A percentile compares a stretch with the other conserved stretches of the same genome.
Conservation (phyloP, 2,329 filamentous ascomycete genomes). For the Ophiostoma novo-ulmi region DNA sequence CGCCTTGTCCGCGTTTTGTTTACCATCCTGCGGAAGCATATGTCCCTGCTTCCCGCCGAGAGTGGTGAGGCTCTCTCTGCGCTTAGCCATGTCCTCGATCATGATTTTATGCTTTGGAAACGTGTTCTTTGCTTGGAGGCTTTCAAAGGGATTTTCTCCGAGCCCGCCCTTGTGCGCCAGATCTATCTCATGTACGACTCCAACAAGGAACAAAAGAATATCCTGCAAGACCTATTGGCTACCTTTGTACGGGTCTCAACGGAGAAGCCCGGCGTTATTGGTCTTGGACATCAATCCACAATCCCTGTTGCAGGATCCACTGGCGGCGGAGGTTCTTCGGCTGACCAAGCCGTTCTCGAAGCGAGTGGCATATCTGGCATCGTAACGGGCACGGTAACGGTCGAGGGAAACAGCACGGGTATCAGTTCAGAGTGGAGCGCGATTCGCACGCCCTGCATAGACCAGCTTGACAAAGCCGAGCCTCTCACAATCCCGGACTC, state of each 20-base stretch:
- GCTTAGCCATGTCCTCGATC: constrained; percentile 80
- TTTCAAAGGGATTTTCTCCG: constrained; percentile 77
- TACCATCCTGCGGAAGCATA: constrained; percentile 71
- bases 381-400: constrained; percentile 66
- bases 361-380: constrained; percentile 82
- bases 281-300: constrained; percentile 81
- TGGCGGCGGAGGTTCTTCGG: constrained; percentile 51
- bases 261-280: constrained; percentile 84
- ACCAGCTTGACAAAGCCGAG: constrained; percentile 89
- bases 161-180: constrained; percentile 69
- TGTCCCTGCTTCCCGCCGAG: constrained; percentile 68
- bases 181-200: constrained; percentile 79
- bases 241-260: constrained; percentile 89
- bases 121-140: constrained; percentile 86
- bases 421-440: constrained; percentile 91
- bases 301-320: constrained; percentile 61
- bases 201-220: constrained; percentile 63
- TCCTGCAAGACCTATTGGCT: constrained; percentile 77
- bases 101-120: constrained; percentile 81
- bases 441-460: constrained; percentile 80
- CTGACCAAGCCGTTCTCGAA: constrained; percentile 84
- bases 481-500: constrained; percentile 80
- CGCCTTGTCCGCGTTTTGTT: constrained; percentile 78
- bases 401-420: constrained; percentile 63
- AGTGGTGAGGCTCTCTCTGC: constrained; percentile 78